These are phyloP conservation scores for Cryphonectria carpinicola DNA, from an alignment of 2,329 filamentous ascomycete genomes.

Conservation along the genomic window DNA sequence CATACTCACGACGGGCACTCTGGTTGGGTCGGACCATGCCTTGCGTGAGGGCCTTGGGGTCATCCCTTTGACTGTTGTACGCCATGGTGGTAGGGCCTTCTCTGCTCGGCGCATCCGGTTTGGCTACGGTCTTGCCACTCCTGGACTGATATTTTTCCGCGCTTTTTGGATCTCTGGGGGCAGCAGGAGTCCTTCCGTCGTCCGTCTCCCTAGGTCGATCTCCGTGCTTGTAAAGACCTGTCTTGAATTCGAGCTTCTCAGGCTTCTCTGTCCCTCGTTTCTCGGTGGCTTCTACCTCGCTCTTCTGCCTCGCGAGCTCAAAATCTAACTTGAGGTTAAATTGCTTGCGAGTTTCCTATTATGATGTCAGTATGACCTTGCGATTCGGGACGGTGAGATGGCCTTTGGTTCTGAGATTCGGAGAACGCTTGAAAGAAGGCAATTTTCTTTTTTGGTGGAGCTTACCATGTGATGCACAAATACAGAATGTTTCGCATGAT, in stretches of 20 bases:
- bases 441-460: too few species aligned
- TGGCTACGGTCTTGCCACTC: neutral
- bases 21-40: neutral
- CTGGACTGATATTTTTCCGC: neutral
- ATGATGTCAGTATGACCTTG: too few species aligned
- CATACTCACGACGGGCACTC: neutral
- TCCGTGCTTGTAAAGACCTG: neutral
- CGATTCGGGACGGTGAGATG: too few species aligned
- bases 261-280: neutral
- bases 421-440: too few species aligned
- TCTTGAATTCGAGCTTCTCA: neutral
- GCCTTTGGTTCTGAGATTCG: too few species aligned
- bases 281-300: neutral
- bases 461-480: too few species aligned
- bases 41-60: neutral
- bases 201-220: neutral
- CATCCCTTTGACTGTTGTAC: neutral
- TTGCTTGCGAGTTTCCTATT: neutral
- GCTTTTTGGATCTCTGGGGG: neutral
- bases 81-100: neutral
- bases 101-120: neutral
- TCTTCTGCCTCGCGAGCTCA: neutral
- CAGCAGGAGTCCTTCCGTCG: neutral
- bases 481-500: too few species aligned
- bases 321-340: neutral